phyloP scores from a whole-genome alignment of 2,329 filamentous ascomycete genomes.

The Penicillium sp. region DNA sequence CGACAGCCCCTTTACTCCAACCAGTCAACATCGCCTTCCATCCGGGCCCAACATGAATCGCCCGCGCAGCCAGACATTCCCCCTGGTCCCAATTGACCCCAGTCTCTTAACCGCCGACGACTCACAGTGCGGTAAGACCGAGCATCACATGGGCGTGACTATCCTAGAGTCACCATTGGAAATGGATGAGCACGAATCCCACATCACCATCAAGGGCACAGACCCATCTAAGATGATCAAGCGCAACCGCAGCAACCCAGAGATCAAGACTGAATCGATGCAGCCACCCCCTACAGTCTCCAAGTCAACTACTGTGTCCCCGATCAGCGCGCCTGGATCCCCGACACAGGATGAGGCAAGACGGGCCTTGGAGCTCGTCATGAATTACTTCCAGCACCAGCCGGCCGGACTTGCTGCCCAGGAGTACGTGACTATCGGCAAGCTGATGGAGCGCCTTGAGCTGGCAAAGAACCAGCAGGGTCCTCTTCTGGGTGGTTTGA shows the following conservation, averaged over 20 bases:
- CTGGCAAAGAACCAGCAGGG: slow-evolving; percentile 61
- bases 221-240: slow-evolving; percentile 44
- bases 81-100: slow-evolving; percentile 64
- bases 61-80: slow-evolving; percentile 87
- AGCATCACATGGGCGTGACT: slow-evolving; percentile 46
- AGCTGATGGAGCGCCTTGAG: slow-evolving; percentile 84
- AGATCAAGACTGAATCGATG: slow-evolving; percentile 52
- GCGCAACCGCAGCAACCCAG: slow-evolving; percentile 52
- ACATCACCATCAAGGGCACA: slow-evolving; percentile 36
- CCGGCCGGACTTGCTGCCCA: slow-evolving; percentile 74
- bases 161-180: slow-evolving; percentile 60
- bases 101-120: slow-evolving; percentile 57
- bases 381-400: slow-evolving; percentile 79
- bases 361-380: slow-evolving; percentile 78
- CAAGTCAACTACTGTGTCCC: slow-evolving; percentile 50
- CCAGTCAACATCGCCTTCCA: slow-evolving; percentile 57
- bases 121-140: slow-evolving; percentile 61
- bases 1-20: slow-evolving; percentile 71
- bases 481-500: slow-evolving; percentile 51
- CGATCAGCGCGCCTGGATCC: slow-evolving; percentile 66
- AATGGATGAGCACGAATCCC: slow-evolving; percentile 53
- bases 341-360: slow-evolving; percentile 86
- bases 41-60: slow-evolving; percentile 67
- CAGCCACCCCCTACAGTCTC: slow-evolving; percentile 44
- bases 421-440: slow-evolving; percentile 78